A percentile compares a stretch with the other conserved stretches of the same genome.
These are phyloP conservation scores for Fusarium piperis DNA, from an alignment of 2,329 filamentous ascomycete genomes.

Conservation along the genomic window DNA sequence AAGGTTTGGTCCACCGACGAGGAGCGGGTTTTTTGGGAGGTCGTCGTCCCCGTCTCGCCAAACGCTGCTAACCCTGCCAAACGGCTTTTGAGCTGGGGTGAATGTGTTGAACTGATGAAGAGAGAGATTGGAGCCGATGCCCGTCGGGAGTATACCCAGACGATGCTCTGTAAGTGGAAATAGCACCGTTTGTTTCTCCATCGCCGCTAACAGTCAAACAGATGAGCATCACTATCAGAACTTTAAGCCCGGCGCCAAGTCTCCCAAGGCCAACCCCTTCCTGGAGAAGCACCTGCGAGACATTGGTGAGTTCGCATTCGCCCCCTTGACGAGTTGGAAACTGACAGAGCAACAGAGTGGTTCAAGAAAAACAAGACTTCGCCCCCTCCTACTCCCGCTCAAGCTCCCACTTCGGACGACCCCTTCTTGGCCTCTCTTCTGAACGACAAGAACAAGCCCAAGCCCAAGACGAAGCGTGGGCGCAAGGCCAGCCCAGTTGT, in stretches of 20 bases:
- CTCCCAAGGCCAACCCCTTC: constrained; percentile 49
- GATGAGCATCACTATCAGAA: constrained; percentile 60
- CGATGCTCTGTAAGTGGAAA: constrained; percentile 48
- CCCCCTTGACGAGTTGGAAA: neutral
- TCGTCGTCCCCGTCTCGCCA: constrained; percentile 50
- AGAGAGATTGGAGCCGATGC: constrained; percentile 45
- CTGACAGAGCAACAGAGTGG: constrained; percentile 25
- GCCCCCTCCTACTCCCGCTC: constrained; percentile 11
- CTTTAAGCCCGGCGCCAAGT: constrained; percentile 48
- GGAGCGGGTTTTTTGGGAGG: constrained; percentile 60
- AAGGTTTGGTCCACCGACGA: constrained; percentile 60
- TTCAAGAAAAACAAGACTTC: constrained; percentile 17
- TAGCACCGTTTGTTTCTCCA: neutral
- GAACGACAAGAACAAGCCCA: neutral
- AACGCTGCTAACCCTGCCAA: constrained; percentile 41
- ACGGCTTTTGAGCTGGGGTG: constrained; percentile 48
- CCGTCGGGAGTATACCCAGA: constrained; percentile 52
- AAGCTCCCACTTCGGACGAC: neutral
- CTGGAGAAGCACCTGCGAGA: constrained; percentile 47
- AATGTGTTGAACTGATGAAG: constrained; percentile 53
- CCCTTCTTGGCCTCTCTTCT: constrained; percentile 6
- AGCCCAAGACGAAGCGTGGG: neutral
- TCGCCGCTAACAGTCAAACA: constrained; percentile 35
- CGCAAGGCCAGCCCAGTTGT: neutral
- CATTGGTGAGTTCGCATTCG: constrained; percentile 25